phyloP scores from a whole-genome alignment of 164 flowering plant genomes.

The Litsea cubeba region DNA sequence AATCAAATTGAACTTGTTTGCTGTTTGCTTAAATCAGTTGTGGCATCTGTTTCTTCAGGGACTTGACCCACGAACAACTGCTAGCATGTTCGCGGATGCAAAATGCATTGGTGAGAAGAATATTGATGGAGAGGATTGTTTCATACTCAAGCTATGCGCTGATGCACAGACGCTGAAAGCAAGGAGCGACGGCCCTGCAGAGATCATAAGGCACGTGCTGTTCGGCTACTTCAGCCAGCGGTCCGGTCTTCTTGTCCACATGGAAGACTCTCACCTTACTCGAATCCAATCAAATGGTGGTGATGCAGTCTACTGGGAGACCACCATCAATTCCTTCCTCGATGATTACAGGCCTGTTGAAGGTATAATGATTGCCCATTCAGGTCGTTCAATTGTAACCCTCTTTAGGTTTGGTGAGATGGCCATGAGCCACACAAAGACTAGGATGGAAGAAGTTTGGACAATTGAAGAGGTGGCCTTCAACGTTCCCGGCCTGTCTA shows the following conservation, averaged over 20 bases:
- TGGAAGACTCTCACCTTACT: conserved; percentile 73
- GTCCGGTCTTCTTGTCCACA: conserved; percentile 62
- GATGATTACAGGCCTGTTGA: conserved; percentile 69
- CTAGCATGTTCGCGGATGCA: conserved; percentile 58
- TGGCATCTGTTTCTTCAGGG: conserved; percentile 37
- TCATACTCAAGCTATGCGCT: conserved; percentile 60
- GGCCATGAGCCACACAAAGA: conserved; percentile 77
- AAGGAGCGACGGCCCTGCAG: conserved; percentile 72
- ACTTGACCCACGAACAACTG: conserved; percentile 71
- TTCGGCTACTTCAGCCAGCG: conserved; percentile 74
- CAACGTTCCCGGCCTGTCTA: conserved; percentile 66
- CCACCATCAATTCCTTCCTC: conserved; percentile 69
- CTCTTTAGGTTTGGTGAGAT: conserved; percentile 76
- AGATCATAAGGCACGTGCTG: conserved; percentile 65
- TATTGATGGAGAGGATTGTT: conserved; percentile 69
- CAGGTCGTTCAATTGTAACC: conserved; percentile 67
- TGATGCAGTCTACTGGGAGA: conserved; percentile 76
- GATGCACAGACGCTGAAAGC: conserved; percentile 59
- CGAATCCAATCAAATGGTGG: conserved; percentile 66
- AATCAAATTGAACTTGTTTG: neutral
- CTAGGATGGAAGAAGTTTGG: conserved; percentile 86
- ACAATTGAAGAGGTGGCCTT: conserved; percentile 81
- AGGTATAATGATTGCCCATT: conserved; percentile 74
- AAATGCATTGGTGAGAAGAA: conserved; percentile 65
- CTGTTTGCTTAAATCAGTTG: neutral